phyloP scores from a whole-genome alignment of 2,329 filamentous ascomycete genomes.

The Xylaria hypoxylon region DNA sequence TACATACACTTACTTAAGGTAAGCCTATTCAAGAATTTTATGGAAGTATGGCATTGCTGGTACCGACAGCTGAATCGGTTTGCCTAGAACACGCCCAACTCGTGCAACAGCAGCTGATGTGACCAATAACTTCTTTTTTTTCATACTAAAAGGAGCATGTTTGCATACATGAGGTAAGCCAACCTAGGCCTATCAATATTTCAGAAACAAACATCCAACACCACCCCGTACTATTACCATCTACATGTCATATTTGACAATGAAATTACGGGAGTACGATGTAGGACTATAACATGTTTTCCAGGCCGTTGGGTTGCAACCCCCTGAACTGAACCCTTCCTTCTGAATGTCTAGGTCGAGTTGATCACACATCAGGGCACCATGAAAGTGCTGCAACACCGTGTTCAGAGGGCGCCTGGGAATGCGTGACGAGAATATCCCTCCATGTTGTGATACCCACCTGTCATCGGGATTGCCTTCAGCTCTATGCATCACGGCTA shows the following conservation, averaged over 20 bases:
- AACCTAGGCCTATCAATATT: constrained; percentile 4
- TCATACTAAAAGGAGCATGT: neutral
- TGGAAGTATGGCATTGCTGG: neutral
- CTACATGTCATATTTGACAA: neutral
- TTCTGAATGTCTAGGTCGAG: constrained; percentile 1
- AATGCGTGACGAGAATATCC: constrained; percentile 24
- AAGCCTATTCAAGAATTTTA: neutral
- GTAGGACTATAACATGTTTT: constrained; percentile 6
- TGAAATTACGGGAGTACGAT: neutral
- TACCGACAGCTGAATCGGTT: neutral
- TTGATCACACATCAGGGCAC: constrained; percentile 21
- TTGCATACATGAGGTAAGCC: constrained; percentile 9
- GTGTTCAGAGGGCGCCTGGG: neutral
- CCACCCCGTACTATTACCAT: neutral
- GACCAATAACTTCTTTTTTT: constrained; percentile 2
- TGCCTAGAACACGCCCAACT: constrained; percentile 9
- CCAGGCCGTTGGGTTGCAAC: neutral
- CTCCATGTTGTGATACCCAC: constrained; percentile 18
- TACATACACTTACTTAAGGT: too few species aligned
- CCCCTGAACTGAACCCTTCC: neutral
- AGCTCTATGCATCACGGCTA: constrained; percentile 16
- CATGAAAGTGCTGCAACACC: neutral
- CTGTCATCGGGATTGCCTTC: constrained; percentile 13
- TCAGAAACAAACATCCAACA: constrained; percentile 6
- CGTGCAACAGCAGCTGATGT: constrained; percentile 5